A percentile compares a stretch with the other conserved stretches of the same genome.
Evolutionary conservation across 2,329 filamentous ascomycete species (phyloP).

Genomic region (Phyllosticta citriasiana): DNA sequence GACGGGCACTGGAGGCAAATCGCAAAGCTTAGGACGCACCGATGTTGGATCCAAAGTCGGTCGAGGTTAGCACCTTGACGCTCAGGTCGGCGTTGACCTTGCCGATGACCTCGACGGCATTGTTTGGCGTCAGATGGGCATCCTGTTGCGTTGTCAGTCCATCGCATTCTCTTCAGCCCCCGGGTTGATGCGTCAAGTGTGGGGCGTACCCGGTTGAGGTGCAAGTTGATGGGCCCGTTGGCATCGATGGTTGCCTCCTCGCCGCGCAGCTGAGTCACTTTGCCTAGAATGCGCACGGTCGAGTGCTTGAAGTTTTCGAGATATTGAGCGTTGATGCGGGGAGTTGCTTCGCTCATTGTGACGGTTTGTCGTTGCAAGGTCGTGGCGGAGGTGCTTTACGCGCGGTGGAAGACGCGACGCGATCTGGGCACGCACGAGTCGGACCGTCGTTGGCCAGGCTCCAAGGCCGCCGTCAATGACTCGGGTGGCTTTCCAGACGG

Average conservation of each 20-base stretch:
- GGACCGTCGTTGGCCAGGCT: neutral
- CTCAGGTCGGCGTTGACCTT: slow-evolving; percentile 67
- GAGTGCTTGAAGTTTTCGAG: slow-evolving; percentile 62
- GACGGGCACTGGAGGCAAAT: neutral
- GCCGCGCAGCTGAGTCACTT: slow-evolving; percentile 71
- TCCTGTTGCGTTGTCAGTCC: slow-evolving; percentile 41
- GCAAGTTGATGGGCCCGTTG: slow-evolving; percentile 61
- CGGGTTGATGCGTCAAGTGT: neutral
- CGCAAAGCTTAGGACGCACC: slow-evolving; percentile 43
- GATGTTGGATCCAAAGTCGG: slow-evolving; percentile 58
- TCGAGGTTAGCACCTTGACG: slow-evolving; percentile 58
- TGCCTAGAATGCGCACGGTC: slow-evolving; percentile 78
- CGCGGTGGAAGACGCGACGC: neutral
- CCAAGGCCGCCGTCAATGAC: neutral
- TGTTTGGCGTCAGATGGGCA: slow-evolving; percentile 56
- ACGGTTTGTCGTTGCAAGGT: neutral
- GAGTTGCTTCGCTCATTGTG: slow-evolving; percentile 61
- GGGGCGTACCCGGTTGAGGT: slow-evolving; percentile 58
- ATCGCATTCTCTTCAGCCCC: neutral
- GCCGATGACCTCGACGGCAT: slow-evolving; percentile 67
- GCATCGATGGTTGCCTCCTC: slow-evolving; percentile 73
- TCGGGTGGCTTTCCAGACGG: neutral
- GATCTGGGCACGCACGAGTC: neutral
- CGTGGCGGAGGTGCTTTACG: neutral
- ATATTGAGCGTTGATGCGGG: slow-evolving; percentile 72